Conservation (phyloP, 1,139 yeast genomes). For the Yamadazyma blattariae region DNA sequence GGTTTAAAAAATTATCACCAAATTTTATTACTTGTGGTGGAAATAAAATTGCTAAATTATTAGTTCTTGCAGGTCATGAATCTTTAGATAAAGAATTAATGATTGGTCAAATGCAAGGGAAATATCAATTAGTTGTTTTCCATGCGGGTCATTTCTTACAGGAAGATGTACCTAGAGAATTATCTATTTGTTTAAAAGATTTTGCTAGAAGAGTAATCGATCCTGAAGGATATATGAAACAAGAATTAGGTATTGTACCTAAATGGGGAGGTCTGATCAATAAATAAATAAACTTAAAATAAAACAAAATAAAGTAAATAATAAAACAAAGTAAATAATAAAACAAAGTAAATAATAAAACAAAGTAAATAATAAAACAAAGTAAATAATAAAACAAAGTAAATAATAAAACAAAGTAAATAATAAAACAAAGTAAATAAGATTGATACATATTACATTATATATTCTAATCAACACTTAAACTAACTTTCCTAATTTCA, state of each 20-base stretch:
- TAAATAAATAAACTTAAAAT: conserved; percentile 15
- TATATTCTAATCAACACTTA: conserved; percentile 34
- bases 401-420: too few relatives aligned
- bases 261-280: conserved; percentile 53
- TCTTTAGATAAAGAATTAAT: conserved; percentile 79
- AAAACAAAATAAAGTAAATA: too few relatives aligned
- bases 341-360: too few relatives aligned
- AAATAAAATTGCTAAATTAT: conserved; percentile 54
- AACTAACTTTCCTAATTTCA: conserved; percentile 21
- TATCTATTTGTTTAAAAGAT: conserved; percentile 54
- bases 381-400: too few relatives aligned
- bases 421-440: too few relatives aligned
- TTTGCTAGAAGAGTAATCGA: conserved; percentile 46
- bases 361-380: too few relatives aligned
- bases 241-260: conserved; percentile 40
- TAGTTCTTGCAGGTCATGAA: conserved; percentile 88
- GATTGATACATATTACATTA: too few relatives aligned
- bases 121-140: conserved; percentile 83
- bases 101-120: conserved; percentile 97
- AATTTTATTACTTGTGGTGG: conserved; percentile 47
- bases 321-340: too few relatives aligned
- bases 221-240: conserved; percentile 34
- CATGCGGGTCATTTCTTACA: conserved; percentile 88
- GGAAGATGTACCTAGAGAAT: conserved; percentile 77
- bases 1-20: conserved; percentile 76